Percentiles rank a stretch among this genome's conserved stretches.
Evolutionary conservation across 73 alveolate genomes (phyloP).

Genomic region (Effrenium voratum): DNA sequence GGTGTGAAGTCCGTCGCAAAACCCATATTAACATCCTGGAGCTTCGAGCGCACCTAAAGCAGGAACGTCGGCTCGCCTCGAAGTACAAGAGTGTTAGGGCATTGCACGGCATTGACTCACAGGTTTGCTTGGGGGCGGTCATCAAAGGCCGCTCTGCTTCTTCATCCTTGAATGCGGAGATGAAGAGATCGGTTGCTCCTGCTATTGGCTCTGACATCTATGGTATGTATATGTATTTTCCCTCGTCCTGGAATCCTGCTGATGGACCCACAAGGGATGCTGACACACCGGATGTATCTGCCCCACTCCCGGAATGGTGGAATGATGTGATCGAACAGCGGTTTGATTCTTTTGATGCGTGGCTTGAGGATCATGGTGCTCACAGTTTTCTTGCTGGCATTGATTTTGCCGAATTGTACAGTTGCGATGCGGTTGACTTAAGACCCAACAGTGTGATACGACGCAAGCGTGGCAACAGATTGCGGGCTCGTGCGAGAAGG

Average conservation of each 20-base stretch:
- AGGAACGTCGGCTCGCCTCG: background rate
- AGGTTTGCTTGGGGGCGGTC: background rate
- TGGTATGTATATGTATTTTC: background rate
- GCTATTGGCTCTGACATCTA: background rate
- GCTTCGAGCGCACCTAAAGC: background rate
- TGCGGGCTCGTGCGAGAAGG: background rate
- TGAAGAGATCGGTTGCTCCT: background rate
- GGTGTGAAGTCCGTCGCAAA: background rate
- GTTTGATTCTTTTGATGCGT: background rate
- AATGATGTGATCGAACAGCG: background rate
- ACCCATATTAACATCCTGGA: background rate
- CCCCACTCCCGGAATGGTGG: background rate
- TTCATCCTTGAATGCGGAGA: background rate
- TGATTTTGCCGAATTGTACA: background rate
- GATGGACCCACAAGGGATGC: background rate
- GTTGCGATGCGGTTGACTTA: background rate
- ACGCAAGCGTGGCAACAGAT: background rate
- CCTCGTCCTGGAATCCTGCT: background rate
- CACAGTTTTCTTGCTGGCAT: background rate
- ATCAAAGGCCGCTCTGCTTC: background rate
- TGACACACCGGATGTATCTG: too few species aligned
- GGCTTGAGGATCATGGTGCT: background rate
- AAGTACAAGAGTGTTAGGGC: background rate
- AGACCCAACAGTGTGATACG: background rate
- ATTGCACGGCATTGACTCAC: background rate